Conservation (phyloP, 2,329 filamentous ascomycete species). For the Aureobasidium leucospermi region DNA sequence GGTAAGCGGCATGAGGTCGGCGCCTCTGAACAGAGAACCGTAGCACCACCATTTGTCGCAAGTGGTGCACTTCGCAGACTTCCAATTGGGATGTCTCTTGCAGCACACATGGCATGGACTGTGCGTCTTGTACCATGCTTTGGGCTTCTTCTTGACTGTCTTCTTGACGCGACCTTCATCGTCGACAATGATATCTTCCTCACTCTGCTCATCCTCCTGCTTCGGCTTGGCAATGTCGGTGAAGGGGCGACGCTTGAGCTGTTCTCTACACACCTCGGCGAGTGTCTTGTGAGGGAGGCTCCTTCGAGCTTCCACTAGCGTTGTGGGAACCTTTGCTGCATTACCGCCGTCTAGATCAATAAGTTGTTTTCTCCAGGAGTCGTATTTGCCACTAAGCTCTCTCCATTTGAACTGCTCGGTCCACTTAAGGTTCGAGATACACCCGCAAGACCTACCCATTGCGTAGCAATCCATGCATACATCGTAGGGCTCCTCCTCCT, state of each 20-base stretch:
- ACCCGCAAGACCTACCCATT: conserved; percentile 92
- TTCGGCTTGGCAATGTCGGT: conserved; percentile 65
- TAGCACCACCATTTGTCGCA: conserved; percentile 83
- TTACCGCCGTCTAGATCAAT: conserved; percentile 64
- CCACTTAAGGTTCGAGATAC: conserved; percentile 79
- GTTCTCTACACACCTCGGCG: conserved; percentile 90
- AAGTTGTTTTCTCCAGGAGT: conserved; percentile 72
- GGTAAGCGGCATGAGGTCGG: conserved; percentile 78
- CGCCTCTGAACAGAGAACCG: conserved; percentile 83
- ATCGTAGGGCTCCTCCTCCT: conserved; percentile 81
- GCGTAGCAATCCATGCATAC: conserved; percentile 97
- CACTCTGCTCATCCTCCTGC: conserved; percentile 37
- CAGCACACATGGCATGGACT: conserved; percentile 74
- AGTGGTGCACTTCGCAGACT: conserved; percentile 70
- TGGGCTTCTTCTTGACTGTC: conserved; percentile 53
- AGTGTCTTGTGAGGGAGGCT: conserved; percentile 67
- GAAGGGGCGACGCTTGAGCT: conserved; percentile 71
- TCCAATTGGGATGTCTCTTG: conserved; percentile 73
- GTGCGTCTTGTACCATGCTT: conserved; percentile 43
- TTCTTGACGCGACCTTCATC: conserved; percentile 58
- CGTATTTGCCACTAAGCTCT: conserved; percentile 68
- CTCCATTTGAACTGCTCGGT: conserved; percentile 89
- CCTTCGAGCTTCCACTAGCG: conserved; percentile 62
- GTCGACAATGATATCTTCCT: conserved; percentile 52
- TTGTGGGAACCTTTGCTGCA: conserved; percentile 57